phyloP scores from a whole-genome alignment of 1,284 basidiomycete species.

The Irpex lacteus region DNA sequence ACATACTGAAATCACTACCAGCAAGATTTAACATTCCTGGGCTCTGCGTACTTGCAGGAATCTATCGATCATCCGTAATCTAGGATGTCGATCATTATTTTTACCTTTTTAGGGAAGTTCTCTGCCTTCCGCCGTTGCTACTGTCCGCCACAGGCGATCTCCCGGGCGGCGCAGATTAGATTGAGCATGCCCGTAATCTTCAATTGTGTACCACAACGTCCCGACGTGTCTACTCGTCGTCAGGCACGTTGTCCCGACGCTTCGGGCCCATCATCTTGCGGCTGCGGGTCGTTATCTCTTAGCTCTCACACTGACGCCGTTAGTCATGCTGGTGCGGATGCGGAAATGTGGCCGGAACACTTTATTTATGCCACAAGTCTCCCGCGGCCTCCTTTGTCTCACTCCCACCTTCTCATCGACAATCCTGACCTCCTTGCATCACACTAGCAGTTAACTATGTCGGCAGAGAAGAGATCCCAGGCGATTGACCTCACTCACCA shows the following conservation, averaged over 20 bases:
- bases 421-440: neutral
- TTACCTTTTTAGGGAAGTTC: neutral
- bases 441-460: slow-evolving; percentile 19
- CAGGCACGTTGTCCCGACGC: neutral
- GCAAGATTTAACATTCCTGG: too few species aligned
- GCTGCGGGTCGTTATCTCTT: neutral
- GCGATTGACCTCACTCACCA: slow-evolving; percentile 61
- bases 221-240: slow-evolving; percentile 1
- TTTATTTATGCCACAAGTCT: neutral
- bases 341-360: neutral
- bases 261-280: neutral
- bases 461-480: slow-evolving; percentile 35
- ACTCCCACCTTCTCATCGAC: neutral
- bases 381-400: neutral
- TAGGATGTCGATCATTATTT: too few species aligned
- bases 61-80: too few species aligned
- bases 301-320: neutral
- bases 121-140: neutral
- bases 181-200: neutral
- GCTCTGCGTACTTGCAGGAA: too few species aligned
- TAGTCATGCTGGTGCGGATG: neutral
- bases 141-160: neutral
- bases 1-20: too few species aligned
- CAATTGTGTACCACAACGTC: neutral
- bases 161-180: neutral